Percentiles rank a stretch among this genome's conserved stretches.
Conservation (phyloP, 257 asterid genomes). For the Scutellaria galericulata region DNA sequence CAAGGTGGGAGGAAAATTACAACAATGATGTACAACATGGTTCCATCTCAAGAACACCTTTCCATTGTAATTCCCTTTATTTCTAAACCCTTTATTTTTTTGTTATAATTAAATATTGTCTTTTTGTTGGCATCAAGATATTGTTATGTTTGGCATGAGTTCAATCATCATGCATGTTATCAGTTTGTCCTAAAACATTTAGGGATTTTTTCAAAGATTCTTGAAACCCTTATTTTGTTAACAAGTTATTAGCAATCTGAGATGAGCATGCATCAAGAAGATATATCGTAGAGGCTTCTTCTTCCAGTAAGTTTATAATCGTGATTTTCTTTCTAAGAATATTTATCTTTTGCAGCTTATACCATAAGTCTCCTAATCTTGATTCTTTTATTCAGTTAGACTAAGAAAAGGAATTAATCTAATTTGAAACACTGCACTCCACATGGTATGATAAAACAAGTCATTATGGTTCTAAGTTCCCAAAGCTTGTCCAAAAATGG, state of each 20-base stretch:
- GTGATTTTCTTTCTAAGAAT: conserved; percentile 37
- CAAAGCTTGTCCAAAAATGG: conserved; percentile 50
- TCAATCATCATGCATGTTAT: background rate
- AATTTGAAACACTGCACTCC: conserved; percentile 37
- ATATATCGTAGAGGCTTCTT: background rate
- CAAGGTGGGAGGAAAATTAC: conserved; percentile 19
- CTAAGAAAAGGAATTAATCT: conserved; percentile 37
- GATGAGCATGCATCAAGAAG: background rate
- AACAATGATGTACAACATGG: conserved; percentile 37
- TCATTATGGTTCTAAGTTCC: conserved; percentile 45
- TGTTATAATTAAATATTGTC: too few relatives aligned
- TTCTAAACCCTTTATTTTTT: background rate
- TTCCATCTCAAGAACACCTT: conserved; percentile 40
- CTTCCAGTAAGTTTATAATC: background rate
- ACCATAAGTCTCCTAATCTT: conserved; percentile 38
- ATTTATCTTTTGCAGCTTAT: conserved; percentile 44
- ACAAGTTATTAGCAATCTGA: too few relatives aligned
- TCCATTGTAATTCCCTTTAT: conserved; percentile 31
- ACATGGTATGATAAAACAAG: conserved; percentile 42
- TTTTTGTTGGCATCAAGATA: background rate
- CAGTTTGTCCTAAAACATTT: background rate
- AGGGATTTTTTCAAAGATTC: too few relatives aligned
- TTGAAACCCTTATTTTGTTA: too few relatives aligned
- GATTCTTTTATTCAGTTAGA: conserved; percentile 42
- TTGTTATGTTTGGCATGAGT: background rate